Base-by-base conservation (phyloP, 2,329 filamentous ascomycete genomes). In the Paecilomyces formosus region DNA sequence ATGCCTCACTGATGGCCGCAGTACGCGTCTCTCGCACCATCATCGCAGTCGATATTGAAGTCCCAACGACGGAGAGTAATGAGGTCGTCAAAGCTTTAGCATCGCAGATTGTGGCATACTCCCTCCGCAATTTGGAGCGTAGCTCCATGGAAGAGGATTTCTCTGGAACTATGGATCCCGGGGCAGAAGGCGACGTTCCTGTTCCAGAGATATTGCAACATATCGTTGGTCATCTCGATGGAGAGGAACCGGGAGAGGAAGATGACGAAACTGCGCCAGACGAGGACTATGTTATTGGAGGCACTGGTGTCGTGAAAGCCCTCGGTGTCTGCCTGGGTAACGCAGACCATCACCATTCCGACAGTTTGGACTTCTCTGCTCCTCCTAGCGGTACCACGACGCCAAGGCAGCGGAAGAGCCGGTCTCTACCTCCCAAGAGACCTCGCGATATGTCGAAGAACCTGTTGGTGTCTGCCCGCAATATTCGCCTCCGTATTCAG, bases 391-490 rank as follows among this genome's bases (percentile, higher is more conserved):
- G 82, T 50, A 76, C 79, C n/a, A 75, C 72, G 13, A 85, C 82
- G 8, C 81, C 83, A 3, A 64, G 84, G 58, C 74, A 81, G 58
- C 77, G 79, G 28, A 83, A 83, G 28, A 74, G 80, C 2, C 68
- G 69, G 54, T 70, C 70, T 5, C 79, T 78, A 53, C 83, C 81
- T 18, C 55, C 49, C 7, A 75, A 78, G 58, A 92, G 89, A 72
- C 90, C 92, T 39, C 92, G 92, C 74, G 89, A 95, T 66, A 95
- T 97, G 85, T 94, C 91, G 22, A 96, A 94, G 77, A 90, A 95
- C 69, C 76, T 99, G 45, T 82, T 97, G 58, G 84, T 87, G 53
- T 92, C 89, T 64, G 94, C 94, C 12, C 85, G 94, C 61, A 96
- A 95, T 78, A 97, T 97, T 62, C 85, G 91, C 55, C 80, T 84